phyloP scores from a whole-genome alignment of 495 filamentous ascomycete species.

The Penicillium steckii region DNA sequence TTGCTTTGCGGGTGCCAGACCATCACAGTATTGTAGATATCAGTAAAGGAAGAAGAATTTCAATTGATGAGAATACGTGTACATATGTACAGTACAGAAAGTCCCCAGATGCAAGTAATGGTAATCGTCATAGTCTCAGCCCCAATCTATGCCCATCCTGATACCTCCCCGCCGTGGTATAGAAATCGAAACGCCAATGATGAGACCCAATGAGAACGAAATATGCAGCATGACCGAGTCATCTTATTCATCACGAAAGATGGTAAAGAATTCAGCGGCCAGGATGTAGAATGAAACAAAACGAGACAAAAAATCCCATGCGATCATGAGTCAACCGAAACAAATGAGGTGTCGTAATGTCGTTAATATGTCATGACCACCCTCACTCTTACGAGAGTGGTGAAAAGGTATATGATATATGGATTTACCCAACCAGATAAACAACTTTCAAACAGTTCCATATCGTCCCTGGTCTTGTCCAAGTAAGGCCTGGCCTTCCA shows the following conservation, averaged over 20 bases:
- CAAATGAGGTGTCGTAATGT: neutral
- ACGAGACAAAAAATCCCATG: no score
- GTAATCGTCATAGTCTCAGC: neutral
- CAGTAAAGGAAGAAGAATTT: neutral
- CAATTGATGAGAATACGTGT: neutral
- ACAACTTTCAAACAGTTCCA: slow-evolving; percentile 31
- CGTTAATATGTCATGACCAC: neutral
- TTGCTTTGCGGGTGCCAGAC: no score
- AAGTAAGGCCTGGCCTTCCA: slow-evolving; percentile 37
- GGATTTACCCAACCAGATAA: neutral
- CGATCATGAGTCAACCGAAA: neutral
- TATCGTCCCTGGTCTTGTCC: slow-evolving; percentile 31
- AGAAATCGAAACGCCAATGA: no score
- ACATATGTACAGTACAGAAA: neutral
- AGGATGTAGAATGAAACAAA: no score
- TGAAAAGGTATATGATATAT: neutral
- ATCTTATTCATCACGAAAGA: no score
- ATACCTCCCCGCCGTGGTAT: neutral
- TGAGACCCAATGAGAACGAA: no score
- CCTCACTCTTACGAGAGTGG: neutral
- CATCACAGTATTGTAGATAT: no score
- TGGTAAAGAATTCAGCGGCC: no score
- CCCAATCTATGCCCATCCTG: neutral
- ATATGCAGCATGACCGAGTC: no score
- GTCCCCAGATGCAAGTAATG: neutral